These are phyloP conservation scores for Amanita pallidorosea DNA, from an alignment of 768 basidiomycete species.

Conservation along the genomic window DNA sequence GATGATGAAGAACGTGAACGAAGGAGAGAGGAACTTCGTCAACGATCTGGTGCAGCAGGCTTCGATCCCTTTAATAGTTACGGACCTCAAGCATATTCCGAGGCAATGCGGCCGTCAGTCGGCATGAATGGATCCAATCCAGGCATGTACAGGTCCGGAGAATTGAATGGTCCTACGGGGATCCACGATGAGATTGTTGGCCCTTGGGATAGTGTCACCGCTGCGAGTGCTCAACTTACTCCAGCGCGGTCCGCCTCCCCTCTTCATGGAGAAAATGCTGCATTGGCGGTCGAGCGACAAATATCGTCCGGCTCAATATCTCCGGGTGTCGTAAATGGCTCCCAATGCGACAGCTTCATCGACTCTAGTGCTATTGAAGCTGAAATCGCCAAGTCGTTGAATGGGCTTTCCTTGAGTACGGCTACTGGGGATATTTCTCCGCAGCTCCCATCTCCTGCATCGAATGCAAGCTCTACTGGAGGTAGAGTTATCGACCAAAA, in stretches of 20 bases:
- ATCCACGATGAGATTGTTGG: conserved; percentile 24
- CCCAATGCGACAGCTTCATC: conserved; percentile 12
- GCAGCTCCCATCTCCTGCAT: conserved; percentile 68
- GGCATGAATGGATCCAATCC: background rate
- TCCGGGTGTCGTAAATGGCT: conserved; percentile 19
- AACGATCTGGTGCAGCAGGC: conserved; percentile 33
- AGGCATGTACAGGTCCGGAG: background rate
- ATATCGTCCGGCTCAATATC: conserved; percentile 20
- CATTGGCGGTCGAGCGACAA: background rate
- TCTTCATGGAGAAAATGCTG: background rate
- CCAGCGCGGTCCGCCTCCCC: conserved; percentile 16
- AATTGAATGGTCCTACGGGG: conserved; percentile 5
- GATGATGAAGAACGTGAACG: conserved; percentile 52
- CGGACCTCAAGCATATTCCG: conserved; percentile 13
- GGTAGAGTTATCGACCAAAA: conserved; percentile 72
- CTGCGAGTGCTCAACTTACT: conserved; percentile 20
- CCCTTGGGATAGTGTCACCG: conserved; percentile 30
- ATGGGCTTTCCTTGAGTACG: conserved; percentile 43
- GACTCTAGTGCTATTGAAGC: conserved; percentile 13
- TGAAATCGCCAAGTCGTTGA: conserved; percentile 29
- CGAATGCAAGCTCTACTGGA: conserved; percentile 42
- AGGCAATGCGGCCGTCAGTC: background rate
- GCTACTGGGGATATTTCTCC: conserved; percentile 52
- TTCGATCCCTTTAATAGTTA: conserved; percentile 78
- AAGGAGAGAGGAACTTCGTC: conserved; percentile 36